A percentile compares a stretch with the other conserved stretches of the same genome.
These are phyloP conservation scores for Fistulinella prunicolor DNA, from an alignment of 768 basidiomycete genomes.

Conservation along the genomic window DNA sequence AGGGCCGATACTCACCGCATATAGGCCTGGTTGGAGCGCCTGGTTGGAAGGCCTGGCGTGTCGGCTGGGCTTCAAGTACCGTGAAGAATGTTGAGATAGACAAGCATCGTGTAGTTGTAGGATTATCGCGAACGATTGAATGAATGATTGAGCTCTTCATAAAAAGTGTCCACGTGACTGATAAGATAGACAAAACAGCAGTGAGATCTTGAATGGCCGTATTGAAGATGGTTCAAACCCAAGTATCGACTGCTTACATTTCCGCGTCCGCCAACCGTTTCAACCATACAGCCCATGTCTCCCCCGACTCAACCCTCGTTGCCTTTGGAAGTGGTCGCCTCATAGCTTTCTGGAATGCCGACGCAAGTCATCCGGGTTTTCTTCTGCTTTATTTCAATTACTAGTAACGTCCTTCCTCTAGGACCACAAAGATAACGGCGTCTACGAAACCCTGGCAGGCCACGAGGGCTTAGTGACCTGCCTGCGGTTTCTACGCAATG, in stretches of 20 bases:
- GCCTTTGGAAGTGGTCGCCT: slow-evolving; percentile 56
- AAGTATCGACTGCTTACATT: slow-evolving; percentile 38
- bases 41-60: slow-evolving; percentile 21
- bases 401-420: slow-evolving; percentile 21
- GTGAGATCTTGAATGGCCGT: neutral
- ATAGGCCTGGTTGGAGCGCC: slow-evolving; percentile 32
- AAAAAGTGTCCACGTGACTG: slow-evolving; percentile 18
- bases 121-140: neutral
- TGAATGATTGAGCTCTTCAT: too few species aligned
- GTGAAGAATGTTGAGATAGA: neutral
- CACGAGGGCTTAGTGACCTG: slow-evolving; percentile 75
- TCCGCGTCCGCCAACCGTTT: slow-evolving; percentile 49
- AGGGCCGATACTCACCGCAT: neutral
- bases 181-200: slow-evolving; percentile 11
- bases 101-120: neutral
- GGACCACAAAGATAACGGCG: slow-evolving; percentile 50
- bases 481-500: slow-evolving; percentile 59
- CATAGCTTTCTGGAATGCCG: slow-evolving; percentile 58
- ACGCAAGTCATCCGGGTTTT: slow-evolving; percentile 34
- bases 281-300: slow-evolving; percentile 37
- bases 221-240: slow-evolving; percentile 11
- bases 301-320: slow-evolving; percentile 35
- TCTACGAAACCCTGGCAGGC: slow-evolving; percentile 69
- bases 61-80: slow-evolving; percentile 23
- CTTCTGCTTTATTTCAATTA: neutral